Evolutionary conservation across 106 monocot species (phyloP).

Genomic region (Triglochin maritima): DNA sequence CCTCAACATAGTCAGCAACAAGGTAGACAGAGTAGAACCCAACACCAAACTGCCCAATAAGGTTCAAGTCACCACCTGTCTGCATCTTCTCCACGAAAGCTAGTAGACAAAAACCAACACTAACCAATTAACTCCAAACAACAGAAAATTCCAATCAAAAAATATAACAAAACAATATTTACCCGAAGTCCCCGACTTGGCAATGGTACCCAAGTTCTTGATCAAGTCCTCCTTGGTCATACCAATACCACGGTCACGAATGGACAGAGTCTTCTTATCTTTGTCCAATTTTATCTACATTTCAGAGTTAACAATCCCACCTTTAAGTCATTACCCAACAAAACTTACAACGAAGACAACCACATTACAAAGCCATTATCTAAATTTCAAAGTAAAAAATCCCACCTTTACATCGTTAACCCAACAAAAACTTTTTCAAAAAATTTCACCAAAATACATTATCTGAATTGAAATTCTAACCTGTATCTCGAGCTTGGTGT

Average conservation of each 20-base stretch:
- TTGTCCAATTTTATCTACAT: conserved; percentile 91
- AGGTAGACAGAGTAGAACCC: conserved; percentile 98
- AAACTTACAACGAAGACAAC: not conserved
- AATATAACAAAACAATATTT: not conserved
- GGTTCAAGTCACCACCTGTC: conserved; percentile 86
- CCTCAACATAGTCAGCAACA: conserved; percentile 97
- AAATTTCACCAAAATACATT: no score
- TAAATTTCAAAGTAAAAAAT: no score
- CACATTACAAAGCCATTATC: not conserved
- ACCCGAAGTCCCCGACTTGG: conserved; percentile 98
- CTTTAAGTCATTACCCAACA: not conserved
- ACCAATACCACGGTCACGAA: conserved; percentile 91
- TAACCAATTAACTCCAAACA: not conserved
- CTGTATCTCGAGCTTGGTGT: conserved; percentile 88
- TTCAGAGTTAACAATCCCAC: not conserved
- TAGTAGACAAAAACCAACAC: conserved; percentile 9
- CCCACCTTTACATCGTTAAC: no score
- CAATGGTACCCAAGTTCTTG: conserved; percentile 97
- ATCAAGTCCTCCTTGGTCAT: conserved; percentile 98
- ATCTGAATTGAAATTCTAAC: conserved; percentile 15
- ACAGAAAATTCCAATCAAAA: no score
- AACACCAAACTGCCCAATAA: conserved; percentile 98
- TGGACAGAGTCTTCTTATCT: conserved; percentile 76
- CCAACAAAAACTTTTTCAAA: no score
- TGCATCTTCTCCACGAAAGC: conserved; percentile 99